Evolutionary conservation across 352 stramenopile genomes (phyloP).

Genomic region (Pythium aristosporum): DNA sequence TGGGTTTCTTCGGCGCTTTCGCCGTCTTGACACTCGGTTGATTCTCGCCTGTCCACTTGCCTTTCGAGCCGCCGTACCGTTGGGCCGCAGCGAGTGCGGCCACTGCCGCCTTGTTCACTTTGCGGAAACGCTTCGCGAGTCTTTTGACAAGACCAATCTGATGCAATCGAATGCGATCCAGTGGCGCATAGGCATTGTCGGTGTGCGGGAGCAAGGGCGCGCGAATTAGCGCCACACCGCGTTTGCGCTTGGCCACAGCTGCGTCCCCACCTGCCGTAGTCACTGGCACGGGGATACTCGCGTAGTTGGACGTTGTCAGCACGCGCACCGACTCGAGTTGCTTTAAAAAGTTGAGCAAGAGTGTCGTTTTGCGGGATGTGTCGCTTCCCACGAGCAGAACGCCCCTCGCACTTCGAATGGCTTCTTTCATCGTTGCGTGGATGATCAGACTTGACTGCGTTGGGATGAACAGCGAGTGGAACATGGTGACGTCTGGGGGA

Average conservation of each 20-base stretch:
- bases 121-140: slow-evolving; percentile 29
- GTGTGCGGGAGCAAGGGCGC: slow-evolving; percentile 3
- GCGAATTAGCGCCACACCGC: slow-evolving; percentile 17
- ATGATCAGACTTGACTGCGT: slow-evolving; percentile 29
- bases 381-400: slow-evolving; percentile 30
- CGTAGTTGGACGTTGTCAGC: slow-evolving; percentile 28
- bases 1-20: slow-evolving; percentile 7
- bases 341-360: slow-evolving; percentile 32
- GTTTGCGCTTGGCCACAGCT: slow-evolving; percentile 6
- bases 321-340: slow-evolving; percentile 25
- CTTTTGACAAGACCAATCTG: slow-evolving; percentile 27
- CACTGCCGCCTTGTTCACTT: slow-evolving; percentile 27
- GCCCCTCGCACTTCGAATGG: slow-evolving; percentile 21
- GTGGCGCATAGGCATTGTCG: slow-evolving; percentile 21
- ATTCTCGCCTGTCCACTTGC: background rate
- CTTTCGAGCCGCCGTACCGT: slow-evolving; percentile 8
- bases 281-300: slow-evolving; percentile 21
- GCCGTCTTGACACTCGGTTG: slow-evolving; percentile 1
- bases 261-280: slow-evolving; percentile 7
- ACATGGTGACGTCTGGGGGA: background rate
- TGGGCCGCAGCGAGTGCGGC: slow-evolving; percentile 21
- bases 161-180: slow-evolving; percentile 32
- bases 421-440: slow-evolving; percentile 33
- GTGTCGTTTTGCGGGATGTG: slow-evolving; percentile 27
- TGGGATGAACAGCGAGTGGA: slow-evolving; percentile 34